A percentile compares a stretch with the other conserved stretches of the same genome.
Evolutionary conservation across 352 stramenopile genomes (phyloP).

Genomic region (Paralagenidium karlingii): DNA sequence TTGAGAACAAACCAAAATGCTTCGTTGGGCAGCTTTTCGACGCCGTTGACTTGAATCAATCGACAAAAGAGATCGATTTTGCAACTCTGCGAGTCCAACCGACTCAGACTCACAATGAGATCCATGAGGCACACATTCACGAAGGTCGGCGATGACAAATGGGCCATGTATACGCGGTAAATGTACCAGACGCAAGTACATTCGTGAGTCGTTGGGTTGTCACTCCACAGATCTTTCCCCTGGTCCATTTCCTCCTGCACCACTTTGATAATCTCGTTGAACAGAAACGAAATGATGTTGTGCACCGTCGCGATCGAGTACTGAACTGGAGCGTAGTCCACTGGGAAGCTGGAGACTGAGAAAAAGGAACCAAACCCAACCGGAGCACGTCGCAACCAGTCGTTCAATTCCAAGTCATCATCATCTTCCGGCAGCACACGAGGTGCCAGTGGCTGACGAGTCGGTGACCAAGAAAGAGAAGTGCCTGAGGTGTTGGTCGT

Average conservation of each 20-base stretch:
- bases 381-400: too few relatives aligned
- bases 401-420: constrained; percentile 20
- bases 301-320: constrained; percentile 21
- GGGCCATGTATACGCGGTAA: constrained; percentile 33
- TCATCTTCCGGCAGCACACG: constrained; percentile 15
- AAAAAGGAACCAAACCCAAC: constrained; percentile 12
- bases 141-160: constrained; percentile 24
- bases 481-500: too few relatives aligned
- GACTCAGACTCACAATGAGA: constrained; percentile 23
- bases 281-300: constrained; percentile 26
- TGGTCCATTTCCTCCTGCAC: constrained; percentile 26
- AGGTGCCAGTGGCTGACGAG: too few relatives aligned
- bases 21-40: constrained; percentile 15
- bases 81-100: constrained; percentile 38
- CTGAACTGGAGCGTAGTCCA: constrained; percentile 22
- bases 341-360: constrained; percentile 14
- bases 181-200: too few relatives aligned
- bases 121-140: constrained; percentile 26
- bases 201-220: not conserved
- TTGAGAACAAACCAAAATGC: constrained; percentile 49
- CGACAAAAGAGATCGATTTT: constrained; percentile 39
- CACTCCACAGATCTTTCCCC: not conserved
- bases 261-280: constrained; percentile 30
- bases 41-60: constrained; percentile 20
- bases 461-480: too few relatives aligned